Conservation (phyloP, 208 protist genomes). For the Leishmania amazonensis region DNA sequence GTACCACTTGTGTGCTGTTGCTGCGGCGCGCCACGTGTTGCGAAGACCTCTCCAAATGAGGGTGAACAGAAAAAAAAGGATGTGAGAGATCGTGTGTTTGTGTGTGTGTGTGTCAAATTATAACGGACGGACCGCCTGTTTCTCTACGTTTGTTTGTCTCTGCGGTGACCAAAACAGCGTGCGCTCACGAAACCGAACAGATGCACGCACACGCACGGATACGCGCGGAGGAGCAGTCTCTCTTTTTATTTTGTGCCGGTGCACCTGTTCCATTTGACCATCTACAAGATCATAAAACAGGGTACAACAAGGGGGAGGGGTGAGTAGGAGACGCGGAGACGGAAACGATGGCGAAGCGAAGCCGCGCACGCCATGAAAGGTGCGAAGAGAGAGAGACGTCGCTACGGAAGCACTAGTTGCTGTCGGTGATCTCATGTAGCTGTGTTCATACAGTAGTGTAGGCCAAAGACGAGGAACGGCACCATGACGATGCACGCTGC, state of each 20-base stretch:
- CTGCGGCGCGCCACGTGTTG: neutral
- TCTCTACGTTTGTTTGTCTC: neutral
- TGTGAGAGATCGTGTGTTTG: neutral
- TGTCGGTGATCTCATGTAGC: neutral
- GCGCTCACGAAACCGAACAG: neutral
- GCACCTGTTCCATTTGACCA: neutral
- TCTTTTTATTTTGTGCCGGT: neutral
- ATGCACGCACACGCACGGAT: neutral
- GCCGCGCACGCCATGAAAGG: neutral
- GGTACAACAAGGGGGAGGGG: neutral
- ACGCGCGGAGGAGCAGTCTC: neutral
- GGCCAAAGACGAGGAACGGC: neutral
- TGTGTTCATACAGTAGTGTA: no score
- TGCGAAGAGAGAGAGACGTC: neutral
- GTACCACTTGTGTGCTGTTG: neutral
- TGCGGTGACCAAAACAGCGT: neutral
- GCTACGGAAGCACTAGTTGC: neutral
- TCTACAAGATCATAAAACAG: neutral
- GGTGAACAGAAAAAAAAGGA: slow-evolving; percentile 6
- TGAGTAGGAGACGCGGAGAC: neutral
- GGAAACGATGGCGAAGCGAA: neutral
- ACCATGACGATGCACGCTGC: neutral
- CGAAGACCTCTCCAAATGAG: neutral
- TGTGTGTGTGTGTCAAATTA: neutral
- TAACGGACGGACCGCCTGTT: neutral